These are phyloP conservation scores for Blyttiomyces sp. DNA, from an alignment of 371 early-diverging fungal species.

Conservation along the genomic window DNA sequence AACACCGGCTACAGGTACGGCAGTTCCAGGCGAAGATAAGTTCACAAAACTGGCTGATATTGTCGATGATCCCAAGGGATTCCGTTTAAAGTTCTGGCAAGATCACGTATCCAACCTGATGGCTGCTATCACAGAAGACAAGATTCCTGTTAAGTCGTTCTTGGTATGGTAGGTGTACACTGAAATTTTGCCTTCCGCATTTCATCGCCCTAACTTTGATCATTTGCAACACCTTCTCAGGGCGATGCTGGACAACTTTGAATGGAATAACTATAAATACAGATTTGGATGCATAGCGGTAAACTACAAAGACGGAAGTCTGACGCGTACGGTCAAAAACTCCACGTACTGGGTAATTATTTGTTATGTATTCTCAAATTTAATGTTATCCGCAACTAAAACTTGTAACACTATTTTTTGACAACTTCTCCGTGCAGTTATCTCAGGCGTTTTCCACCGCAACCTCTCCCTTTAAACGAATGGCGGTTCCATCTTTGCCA, in stretches of 20 bases:
- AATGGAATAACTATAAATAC: slow-evolving; percentile 16
- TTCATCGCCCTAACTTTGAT: neutral
- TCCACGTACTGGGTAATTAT: slow-evolving; percentile 4
- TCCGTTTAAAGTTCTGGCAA: slow-evolving; percentile 13
- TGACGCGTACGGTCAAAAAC: slow-evolving; percentile 3
- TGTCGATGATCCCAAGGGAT: slow-evolving; percentile 2
- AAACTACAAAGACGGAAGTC: slow-evolving; percentile 13
- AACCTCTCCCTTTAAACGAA: no score
- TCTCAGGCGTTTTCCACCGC: no score
- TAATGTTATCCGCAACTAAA: no score
- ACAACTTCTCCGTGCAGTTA: no score
- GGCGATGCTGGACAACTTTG: slow-evolving; percentile 21
- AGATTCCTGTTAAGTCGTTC: slow-evolving; percentile 14
- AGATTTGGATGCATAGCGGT: slow-evolving; percentile 23
- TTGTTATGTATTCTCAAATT: no score
- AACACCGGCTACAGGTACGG: slow-evolving; percentile 7
- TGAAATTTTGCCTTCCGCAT: no score
- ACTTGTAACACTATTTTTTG: no score
- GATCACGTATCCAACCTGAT: neutral
- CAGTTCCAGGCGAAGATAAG: slow-evolving; percentile 3
- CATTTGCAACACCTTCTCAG: neutral
- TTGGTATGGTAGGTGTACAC: slow-evolving; percentile 24
- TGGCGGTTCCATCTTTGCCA: no score
- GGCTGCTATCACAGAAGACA: slow-evolving; percentile 7
- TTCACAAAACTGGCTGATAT: slow-evolving; percentile 6